phyloP scores from a whole-genome alignment of 2,329 filamentous ascomycete genomes.

The Monilinia laxa region DNA sequence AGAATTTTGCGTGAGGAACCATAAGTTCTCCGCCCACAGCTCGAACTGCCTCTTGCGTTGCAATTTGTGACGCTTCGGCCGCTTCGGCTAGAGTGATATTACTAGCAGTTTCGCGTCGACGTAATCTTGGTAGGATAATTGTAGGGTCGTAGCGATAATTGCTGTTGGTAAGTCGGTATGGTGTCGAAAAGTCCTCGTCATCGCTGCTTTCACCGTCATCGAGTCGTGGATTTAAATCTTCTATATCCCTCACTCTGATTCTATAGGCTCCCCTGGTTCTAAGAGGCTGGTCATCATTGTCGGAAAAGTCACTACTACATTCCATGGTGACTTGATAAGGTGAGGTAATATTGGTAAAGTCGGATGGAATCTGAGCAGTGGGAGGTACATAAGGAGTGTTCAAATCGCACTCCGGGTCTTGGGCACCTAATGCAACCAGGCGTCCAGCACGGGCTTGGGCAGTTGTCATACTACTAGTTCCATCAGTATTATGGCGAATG shows the following conservation, averaged over 20 bases:
- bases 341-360: slow-evolving; percentile 51
- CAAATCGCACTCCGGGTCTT: slow-evolving; percentile 44
- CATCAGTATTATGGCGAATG: slow-evolving; percentile 53
- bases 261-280: slow-evolving; percentile 54
- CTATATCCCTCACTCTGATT: slow-evolving; percentile 51
- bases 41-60: slow-evolving; percentile 56
- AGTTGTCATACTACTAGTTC: slow-evolving; percentile 50
- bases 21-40: slow-evolving; percentile 62
- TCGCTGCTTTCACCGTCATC: slow-evolving; percentile 31
- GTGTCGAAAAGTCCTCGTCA: slow-evolving; percentile 20
- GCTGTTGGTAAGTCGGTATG: neutral
- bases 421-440: slow-evolving; percentile 45
- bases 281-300: slow-evolving; percentile 43
- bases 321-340: slow-evolving; percentile 58
- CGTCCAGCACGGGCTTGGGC: slow-evolving; percentile 48
- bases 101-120: slow-evolving; percentile 37
- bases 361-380: slow-evolving; percentile 56
- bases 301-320: slow-evolving; percentile 54
- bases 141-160: slow-evolving; percentile 21
- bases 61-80: slow-evolving; percentile 44
- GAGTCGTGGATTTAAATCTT: slow-evolving; percentile 33
- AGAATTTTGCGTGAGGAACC: slow-evolving; percentile 76
- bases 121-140: slow-evolving; percentile 20
- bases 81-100: slow-evolving; percentile 39
- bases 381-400: slow-evolving; percentile 31